A percentile compares a stretch with the other conserved stretches of the same genome.
Conservation (phyloP, 1,284 basidiomycete species). For the Cutaneotrichosporon sp. region DNA sequence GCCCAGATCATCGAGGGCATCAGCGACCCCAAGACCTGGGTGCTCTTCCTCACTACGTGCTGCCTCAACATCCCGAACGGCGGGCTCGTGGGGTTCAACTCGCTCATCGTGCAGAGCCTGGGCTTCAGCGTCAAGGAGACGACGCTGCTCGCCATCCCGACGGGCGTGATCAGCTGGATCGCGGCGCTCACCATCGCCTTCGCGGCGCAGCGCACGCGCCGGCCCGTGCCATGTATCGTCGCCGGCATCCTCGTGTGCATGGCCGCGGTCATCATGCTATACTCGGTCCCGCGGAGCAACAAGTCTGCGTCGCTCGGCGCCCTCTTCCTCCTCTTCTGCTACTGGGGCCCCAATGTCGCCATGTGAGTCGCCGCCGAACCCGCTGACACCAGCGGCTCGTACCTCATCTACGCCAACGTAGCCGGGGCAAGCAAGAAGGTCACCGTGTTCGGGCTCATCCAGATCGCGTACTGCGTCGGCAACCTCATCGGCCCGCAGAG, state of each 20-base stretch:
- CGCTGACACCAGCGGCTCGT: constrained; percentile 5
- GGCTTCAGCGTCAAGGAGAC: constrained; percentile 31
- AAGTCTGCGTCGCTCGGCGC: constrained; percentile 32
- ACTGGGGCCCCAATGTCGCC: constrained; percentile 31
- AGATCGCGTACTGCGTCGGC: constrained; percentile 30
- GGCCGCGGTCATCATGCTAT: constrained; percentile 25
- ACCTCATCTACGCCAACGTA: constrained; percentile 33
- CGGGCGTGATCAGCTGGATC: constrained; percentile 41
- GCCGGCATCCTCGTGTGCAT: constrained; percentile 19
- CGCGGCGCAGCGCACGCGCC: constrained; percentile 27
- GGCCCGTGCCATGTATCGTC: constrained; percentile 23
- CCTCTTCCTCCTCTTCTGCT: constrained; percentile 30
- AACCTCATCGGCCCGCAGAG: constrained; percentile 36
- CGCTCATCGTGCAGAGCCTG: constrained; percentile 27
- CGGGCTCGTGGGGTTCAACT: constrained; percentile 29
- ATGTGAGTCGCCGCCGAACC: neutral
- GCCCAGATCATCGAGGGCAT: constrained; percentile 27
- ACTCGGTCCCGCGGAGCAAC: constrained; percentile 30
- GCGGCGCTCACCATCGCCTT: constrained; percentile 30
- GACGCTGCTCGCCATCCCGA: constrained; percentile 39
- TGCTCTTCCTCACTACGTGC: constrained; percentile 21
- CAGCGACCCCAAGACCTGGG: constrained; percentile 24
- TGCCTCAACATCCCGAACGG: constrained; percentile 25
- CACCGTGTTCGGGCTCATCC: constrained; percentile 31
- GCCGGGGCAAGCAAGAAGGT: constrained; percentile 41